Base-by-base conservation (phyloP, 1,139 yeast species). In the Nakaseomyces uthaithaninus region DNA sequence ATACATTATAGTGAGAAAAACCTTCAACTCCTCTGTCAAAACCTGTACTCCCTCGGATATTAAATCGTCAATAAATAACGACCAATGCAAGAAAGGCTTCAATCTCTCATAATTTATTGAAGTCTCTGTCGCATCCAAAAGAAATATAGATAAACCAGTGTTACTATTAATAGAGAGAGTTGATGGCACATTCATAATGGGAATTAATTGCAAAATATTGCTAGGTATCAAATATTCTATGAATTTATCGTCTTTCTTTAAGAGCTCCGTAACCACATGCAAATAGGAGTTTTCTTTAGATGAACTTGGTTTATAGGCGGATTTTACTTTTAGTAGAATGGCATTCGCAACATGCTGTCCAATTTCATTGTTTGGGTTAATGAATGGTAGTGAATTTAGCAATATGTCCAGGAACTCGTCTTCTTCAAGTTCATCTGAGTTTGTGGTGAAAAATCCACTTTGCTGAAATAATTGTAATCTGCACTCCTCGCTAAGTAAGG, bases 141-240 rank as follows among this genome's bases (percentile, higher is more conserved):
- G 50, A 44, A 64, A 67, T 1, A 68, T 57, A 39, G 66, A 68
- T 19, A 64, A 62, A 14, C 63, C 22, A 6, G 14, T 14, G 11
- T 28, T 28, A 17, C 33, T 12, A 11, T 8, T 28, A 8, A 28
- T 17, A 28, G 22, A 28, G 20, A 28, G 20, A 17, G 12, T 7
- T 8, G 33, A n/a, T 16, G 33, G 33, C 17, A 28, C 12, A 16
- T 28, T 4, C 12, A 28, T 11, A 11, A 10, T 15, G 11, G 33
- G 33, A 7, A 28, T 19, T 9, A 17, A 28, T 16, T 28, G 12
- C 3, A 28, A n/a, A 11, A 28, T 16, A 28, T 28, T 17, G n/a
- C 18, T 22, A 4, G 33, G 33, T 4, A 17, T 22, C 5, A 28
- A 22, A 16, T 9, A 3, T 2, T 17, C 18, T 11, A 9, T 14